These are phyloP conservation scores for Megacollybia platyphylla DNA, from an alignment of 1,284 basidiomycete genomes.

Conservation along the genomic window DNA sequence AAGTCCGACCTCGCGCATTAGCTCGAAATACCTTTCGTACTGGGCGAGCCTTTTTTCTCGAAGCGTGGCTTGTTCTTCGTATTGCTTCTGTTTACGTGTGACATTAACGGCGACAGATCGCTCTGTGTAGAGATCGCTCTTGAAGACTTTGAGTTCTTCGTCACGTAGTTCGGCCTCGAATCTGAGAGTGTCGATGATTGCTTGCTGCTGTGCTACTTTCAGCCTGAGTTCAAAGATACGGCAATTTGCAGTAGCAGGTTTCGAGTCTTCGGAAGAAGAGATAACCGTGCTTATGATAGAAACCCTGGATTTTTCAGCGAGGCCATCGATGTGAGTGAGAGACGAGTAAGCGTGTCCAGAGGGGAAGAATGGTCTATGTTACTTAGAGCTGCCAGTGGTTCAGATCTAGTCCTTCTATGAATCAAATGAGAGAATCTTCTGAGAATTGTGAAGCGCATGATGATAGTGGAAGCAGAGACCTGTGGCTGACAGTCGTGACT, in stretches of 20 bases:
- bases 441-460: slow-evolving; percentile 12
- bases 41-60: slow-evolving; percentile 14
- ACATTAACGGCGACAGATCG: slow-evolving; percentile 7
- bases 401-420: slow-evolving; percentile 22
- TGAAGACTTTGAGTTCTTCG: slow-evolving; percentile 2
- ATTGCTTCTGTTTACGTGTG: slow-evolving; percentile 12
- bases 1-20: slow-evolving; percentile 20
- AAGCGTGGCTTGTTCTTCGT: slow-evolving; percentile 8
- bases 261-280: not conserved
- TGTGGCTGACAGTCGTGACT: too few species aligned
- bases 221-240: slow-evolving; percentile 9
- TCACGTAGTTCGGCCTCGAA: slow-evolving; percentile 13
- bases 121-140: slow-evolving; percentile 1
- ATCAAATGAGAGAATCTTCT: slow-evolving; percentile 13
- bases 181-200: slow-evolving; percentile 16
- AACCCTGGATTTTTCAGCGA: slow-evolving; percentile 4
- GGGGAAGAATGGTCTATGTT: not conserved
- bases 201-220: slow-evolving; percentile 12
- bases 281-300: slow-evolving; percentile 1
- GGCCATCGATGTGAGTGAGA: slow-evolving; percentile 6
- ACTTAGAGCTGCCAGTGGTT: slow-evolving; percentile 9
- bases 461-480: not conserved
- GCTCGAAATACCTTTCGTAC: slow-evolving; percentile 18
- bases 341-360: slow-evolving; percentile 5
- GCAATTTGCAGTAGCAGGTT: slow-evolving; percentile 5